Evolutionary conservation across 495 filamentous ascomycete genomes (phyloP).

Genomic region (Neohortaea acidophila): DNA sequence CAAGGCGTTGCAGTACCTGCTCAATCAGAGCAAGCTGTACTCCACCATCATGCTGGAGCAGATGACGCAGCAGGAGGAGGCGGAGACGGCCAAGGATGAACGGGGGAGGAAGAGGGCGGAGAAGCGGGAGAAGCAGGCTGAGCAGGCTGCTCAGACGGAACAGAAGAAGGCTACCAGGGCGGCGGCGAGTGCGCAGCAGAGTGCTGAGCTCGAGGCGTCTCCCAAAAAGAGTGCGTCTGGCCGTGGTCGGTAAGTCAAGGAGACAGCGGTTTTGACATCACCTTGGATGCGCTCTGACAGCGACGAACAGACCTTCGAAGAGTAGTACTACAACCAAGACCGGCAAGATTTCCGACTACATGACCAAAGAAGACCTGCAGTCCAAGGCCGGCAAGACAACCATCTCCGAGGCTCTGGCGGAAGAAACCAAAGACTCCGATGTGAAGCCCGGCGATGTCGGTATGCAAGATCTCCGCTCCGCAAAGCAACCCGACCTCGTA

Average conservation of each 20-base stretch:
- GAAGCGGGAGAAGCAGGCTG: slow-evolving; percentile 28
- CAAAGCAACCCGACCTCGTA: slow-evolving; percentile 69
- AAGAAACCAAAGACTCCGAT: slow-evolving; percentile 39
- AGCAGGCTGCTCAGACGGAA: slow-evolving; percentile 23
- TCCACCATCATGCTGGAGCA: slow-evolving; percentile 44
- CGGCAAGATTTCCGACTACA: slow-evolving; percentile 39
- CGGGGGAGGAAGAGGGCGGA: slow-evolving; percentile 30
- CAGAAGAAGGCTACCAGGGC: slow-evolving; percentile 23
- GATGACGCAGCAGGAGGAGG: slow-evolving; percentile 47
- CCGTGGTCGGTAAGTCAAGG: slow-evolving; percentile 19
- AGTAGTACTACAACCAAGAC: slow-evolving; percentile 23
- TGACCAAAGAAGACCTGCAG: slow-evolving; percentile 42
- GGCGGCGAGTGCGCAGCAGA: slow-evolving; percentile 10
- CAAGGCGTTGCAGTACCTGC: slow-evolving; percentile 33
- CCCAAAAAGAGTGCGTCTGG: slow-evolving; percentile 10
- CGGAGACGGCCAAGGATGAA: slow-evolving; percentile 34
- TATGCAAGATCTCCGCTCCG: slow-evolving; percentile 61
- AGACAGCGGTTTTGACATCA: no score
- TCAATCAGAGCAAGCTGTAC: slow-evolving; percentile 35
- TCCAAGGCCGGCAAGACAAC: slow-evolving; percentile 36
- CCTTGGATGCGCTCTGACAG: no score
- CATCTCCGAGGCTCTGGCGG: slow-evolving; percentile 39
- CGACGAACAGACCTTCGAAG: no score
- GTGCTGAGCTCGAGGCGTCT: slow-evolving; percentile 4
- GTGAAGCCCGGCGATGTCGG: slow-evolving; percentile 50